Percentiles rank a stretch among this genome's conserved stretches.
These are phyloP conservation scores for Tolypocladium pustulatum DNA, from an alignment of 2,329 filamentous ascomycete genomes.

Conservation along the genomic window DNA sequence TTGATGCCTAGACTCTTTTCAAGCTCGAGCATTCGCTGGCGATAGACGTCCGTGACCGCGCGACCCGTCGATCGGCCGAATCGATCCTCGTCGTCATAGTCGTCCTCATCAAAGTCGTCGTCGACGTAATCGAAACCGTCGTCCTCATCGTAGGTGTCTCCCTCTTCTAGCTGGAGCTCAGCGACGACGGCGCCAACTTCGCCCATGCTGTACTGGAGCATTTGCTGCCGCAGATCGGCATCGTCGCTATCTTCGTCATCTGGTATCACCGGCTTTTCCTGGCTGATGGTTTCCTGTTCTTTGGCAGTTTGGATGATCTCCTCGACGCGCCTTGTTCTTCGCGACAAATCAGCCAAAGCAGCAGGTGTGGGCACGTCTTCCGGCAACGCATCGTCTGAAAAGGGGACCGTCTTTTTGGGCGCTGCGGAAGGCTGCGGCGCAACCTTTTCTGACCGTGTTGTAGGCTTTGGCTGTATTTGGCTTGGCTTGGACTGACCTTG, in stretches of 20 bases:
- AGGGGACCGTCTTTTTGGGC: constrained; percentile 50
- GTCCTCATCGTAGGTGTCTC: constrained; percentile 42
- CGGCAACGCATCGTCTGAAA: constrained; percentile 48
- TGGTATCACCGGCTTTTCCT: constrained; percentile 46
- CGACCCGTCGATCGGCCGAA: constrained; percentile 62
- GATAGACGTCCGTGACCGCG: constrained; percentile 64
- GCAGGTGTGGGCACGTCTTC: constrained; percentile 17
- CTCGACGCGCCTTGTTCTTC: constrained; percentile 38
- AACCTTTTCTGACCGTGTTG: not conserved
- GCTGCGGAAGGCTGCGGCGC: not conserved
- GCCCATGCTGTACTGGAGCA: constrained; percentile 81
- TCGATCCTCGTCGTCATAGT: constrained; percentile 55
- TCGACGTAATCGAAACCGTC: constrained; percentile 46
- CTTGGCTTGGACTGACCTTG: not conserved
- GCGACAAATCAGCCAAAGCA: constrained; percentile 19
- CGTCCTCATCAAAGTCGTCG: constrained; percentile 37
- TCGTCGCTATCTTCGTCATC: constrained; percentile 72
- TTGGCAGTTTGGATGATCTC: constrained; percentile 46
- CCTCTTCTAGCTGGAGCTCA: constrained; percentile 75
- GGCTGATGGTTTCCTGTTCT: constrained; percentile 38
- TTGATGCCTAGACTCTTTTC: constrained; percentile 63
- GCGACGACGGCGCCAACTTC: constrained; percentile 90
- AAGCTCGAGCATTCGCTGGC: constrained; percentile 73
- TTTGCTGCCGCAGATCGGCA: constrained; percentile 68
- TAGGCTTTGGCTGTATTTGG: not conserved